Conservation (phyloP, 2,329 filamentous ascomycete genomes). For the Cladosporium oxysporum region DNA sequence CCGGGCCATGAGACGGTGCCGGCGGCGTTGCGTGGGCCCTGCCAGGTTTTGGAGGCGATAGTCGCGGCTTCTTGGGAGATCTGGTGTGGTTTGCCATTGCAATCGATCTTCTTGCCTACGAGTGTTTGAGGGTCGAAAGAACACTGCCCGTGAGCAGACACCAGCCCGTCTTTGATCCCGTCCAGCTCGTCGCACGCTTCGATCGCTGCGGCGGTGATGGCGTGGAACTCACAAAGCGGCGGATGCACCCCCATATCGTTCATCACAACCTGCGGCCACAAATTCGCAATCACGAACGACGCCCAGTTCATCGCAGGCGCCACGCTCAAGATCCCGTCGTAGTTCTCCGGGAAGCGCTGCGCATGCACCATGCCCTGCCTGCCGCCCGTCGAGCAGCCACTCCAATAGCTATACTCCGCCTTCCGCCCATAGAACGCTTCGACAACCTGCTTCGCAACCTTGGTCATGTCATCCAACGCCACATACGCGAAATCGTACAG, state of each 20-base stretch:
- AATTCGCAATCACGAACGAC: conserved; percentile 43
- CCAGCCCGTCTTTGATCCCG: conserved; percentile 50
- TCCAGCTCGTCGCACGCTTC: conserved; percentile 55
- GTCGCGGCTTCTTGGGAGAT: conserved; percentile 44
- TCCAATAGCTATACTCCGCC: conserved; percentile 48
- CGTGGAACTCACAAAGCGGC: conserved; percentile 46
- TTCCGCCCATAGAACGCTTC: conserved; percentile 41
- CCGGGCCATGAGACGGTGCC: conserved; percentile 51
- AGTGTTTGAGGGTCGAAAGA: conserved; percentile 42
- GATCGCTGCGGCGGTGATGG: conserved; percentile 44
- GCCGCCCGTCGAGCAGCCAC: conserved; percentile 52
- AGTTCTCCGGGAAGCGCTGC: conserved; percentile 49
- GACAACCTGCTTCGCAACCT: conserved; percentile 36
- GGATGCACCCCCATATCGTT: conserved; percentile 45
- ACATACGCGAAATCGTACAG: conserved; percentile 51
- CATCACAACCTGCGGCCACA: conserved; percentile 45
- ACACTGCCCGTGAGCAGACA: conserved; percentile 51
- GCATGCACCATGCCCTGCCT: conserved; percentile 49
- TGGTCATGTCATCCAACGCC: conserved; percentile 31
- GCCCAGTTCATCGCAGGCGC: conserved; percentile 45
- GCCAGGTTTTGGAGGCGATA: conserved; percentile 42
- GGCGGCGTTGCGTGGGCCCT: conserved; percentile 42
- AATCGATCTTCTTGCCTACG: conserved; percentile 38
- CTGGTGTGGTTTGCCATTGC: conserved; percentile 43
- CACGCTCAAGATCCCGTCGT: conserved; percentile 51